Evolutionary conservation across 2,329 filamentous ascomycete genomes (phyloP).

Genomic region (Pseudogymnoascus sp.): DNA sequence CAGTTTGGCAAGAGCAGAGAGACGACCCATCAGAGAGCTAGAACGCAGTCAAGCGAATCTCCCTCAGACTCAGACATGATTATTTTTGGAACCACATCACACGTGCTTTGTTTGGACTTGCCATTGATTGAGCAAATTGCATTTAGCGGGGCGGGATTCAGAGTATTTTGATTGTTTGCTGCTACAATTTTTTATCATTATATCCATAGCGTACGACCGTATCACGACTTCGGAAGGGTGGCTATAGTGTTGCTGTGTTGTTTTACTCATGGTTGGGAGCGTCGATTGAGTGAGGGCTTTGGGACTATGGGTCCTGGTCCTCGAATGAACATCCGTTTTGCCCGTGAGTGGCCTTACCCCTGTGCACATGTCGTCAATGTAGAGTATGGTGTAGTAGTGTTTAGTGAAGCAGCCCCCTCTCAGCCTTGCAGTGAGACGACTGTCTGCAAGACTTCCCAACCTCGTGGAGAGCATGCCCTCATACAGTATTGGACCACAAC

Average conservation of each 20-base stretch:
- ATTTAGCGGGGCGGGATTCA: constrained; percentile 6
- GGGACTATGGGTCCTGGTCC: neutral
- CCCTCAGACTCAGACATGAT: neutral
- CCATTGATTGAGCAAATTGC: constrained; percentile 1
- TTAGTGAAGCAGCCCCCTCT: neutral
- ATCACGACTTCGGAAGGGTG: neutral
- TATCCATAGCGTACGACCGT: constrained; percentile 4
- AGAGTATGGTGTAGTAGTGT: neutral
- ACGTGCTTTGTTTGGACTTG: neutral
- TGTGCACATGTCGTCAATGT: constrained; percentile 6
- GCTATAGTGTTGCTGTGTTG: neutral
- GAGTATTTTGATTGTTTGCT: neutral
- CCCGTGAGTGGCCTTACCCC: neutral
- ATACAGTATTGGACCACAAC: neutral
- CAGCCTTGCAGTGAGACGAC: constrained; percentile 7
- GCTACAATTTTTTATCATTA: neutral
- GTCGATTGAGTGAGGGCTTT: constrained; percentile 1
- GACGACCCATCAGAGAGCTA: neutral
- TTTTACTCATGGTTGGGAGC: constrained; percentile 3
- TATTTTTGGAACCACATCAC: constrained; percentile 1
- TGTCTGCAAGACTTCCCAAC: neutral
- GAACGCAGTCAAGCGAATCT: neutral
- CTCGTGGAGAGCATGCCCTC: constrained; percentile 6
- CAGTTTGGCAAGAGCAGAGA: neutral
- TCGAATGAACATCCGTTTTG: neutral